Percentiles rank a stretch among this genome's conserved stretches.
Conservation (phyloP, 2,329 filamentous ascomycete genomes). For the Neophaeococcomyces aloes region DNA sequence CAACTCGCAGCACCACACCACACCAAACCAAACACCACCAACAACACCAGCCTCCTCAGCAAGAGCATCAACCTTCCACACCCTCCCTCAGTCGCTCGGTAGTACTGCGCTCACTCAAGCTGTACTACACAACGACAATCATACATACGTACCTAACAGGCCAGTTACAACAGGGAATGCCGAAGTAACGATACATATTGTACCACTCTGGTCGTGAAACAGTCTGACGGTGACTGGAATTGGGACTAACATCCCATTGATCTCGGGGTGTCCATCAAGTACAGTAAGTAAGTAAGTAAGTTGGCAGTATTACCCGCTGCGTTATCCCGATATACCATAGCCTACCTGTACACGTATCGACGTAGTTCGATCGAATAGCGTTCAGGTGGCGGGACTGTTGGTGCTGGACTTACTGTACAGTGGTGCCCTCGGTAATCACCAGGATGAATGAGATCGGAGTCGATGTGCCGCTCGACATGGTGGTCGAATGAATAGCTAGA, state of each 20-base stretch:
- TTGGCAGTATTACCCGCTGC: slow-evolving; percentile 61
- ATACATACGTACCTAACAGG: slow-evolving; percentile 55
- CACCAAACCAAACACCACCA: not conserved
- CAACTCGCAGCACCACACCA: not conserved
- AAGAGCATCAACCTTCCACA: slow-evolving; percentile 4
- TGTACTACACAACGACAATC: slow-evolving; percentile 59
- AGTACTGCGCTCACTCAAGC: slow-evolving; percentile 23
- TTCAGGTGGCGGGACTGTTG: slow-evolving; percentile 31
- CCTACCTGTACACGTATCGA: slow-evolving; percentile 29
- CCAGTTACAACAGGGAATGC: slow-evolving; percentile 62
- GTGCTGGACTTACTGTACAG: slow-evolving; percentile 54
- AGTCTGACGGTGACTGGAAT: slow-evolving; percentile 51
- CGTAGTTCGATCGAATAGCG: slow-evolving; percentile 18
- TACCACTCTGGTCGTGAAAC: slow-evolving; percentile 61
- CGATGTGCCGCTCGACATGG: slow-evolving; percentile 45
- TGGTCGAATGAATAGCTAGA: slow-evolving; percentile 44
- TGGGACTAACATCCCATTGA: slow-evolving; percentile 47
- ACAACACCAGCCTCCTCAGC: not conserved
- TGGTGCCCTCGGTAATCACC: slow-evolving; percentile 43
- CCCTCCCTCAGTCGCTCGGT: slow-evolving; percentile 10
- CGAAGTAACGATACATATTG: slow-evolving; percentile 64
- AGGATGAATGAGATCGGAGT: slow-evolving; percentile 43
- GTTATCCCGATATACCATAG: slow-evolving; percentile 47
- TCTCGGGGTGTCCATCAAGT: slow-evolving; percentile 55
- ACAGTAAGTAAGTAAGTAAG: too few species aligned